Evolutionary conservation across 176 grass and related monocot species (phyloP).

Genomic region (Phyllostachys edulis): DNA sequence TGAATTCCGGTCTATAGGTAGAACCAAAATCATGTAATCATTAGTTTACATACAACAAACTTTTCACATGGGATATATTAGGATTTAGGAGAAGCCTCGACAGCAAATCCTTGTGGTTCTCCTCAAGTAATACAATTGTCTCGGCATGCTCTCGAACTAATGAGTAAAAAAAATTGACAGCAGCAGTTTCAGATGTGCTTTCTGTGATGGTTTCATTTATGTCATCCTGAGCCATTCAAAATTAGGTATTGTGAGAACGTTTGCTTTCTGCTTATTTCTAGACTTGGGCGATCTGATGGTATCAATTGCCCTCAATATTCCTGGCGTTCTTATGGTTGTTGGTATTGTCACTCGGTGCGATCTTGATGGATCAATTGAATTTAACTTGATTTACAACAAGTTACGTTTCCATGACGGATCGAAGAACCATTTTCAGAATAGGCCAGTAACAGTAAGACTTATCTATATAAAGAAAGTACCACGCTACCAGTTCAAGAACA

Average conservation of each 20-base stretch:
- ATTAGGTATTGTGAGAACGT: not conserved
- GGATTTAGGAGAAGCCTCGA: slow-evolving; percentile 10
- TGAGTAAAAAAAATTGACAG: not conserved
- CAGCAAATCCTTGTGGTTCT: slow-evolving; percentile 9
- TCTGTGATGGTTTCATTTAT: not conserved
- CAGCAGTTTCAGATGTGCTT: not conserved
- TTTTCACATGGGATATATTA: slow-evolving; percentile 22
- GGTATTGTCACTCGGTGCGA: not conserved
- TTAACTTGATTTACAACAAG: not conserved
- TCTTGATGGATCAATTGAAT: not conserved
- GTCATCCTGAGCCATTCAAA: not conserved
- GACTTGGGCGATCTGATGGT: not conserved
- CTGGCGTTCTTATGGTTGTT: not conserved
- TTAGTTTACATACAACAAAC: slow-evolving; percentile 23
- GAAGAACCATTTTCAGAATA: not conserved
- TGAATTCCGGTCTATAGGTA: not conserved
- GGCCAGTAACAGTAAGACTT: not conserved
- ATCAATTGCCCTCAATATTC: not conserved
- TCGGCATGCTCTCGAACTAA: not conserved
- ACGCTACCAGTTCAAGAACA: too few species aligned
- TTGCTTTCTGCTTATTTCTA: not conserved
- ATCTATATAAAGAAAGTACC: too few species aligned
- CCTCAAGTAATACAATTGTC: not conserved
- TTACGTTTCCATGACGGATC: not conserved
- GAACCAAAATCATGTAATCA: slow-evolving; percentile 34